Evolutionary conservation across 1,284 basidiomycete species (phyloP), one percentile per base, ranked within the genome.

Genomic region (Cryptococcus sp.): DNA sequence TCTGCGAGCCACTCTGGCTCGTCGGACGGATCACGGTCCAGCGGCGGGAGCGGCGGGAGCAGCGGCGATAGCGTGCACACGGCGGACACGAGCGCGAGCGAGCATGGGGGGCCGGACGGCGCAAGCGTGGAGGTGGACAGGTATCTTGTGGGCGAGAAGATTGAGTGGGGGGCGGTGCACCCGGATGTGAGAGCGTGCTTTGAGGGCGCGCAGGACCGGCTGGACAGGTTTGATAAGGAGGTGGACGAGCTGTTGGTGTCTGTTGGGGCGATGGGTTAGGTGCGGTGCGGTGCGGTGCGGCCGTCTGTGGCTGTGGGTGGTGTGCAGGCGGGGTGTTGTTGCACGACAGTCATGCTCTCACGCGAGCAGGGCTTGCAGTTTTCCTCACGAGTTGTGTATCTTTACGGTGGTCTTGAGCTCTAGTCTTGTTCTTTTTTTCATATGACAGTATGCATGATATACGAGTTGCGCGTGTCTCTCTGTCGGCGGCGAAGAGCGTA

Each of bases 191-290:
- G 83, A 67, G 45, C 20, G 24, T 46, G 45, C 23, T 91, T 87
- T 72, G 82, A 82, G 11, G 81, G 82, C 54, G 80, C 85, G 13
- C 85, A 88, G 71, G 85, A 83, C 66, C 83, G 85, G 63, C 71
- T 94, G 65, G 87, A 91, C 56, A 87, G 87, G 48, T 84, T 90
- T 42, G 77, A 78, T 60, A 85, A 84, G 68, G 84, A 87, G 63
- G 73, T 94, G 61, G 87, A 90, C 60, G 87, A 88, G 46, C 82
- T 91, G 78, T 60, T 79, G 23, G 63, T 63, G 15, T 35, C 49
- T n/a, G 52, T 67, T 3, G 53, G 53, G 13, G 52, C 21, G 23
- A 24, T 54, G 47, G 51, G 38, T 33, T 4, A 33, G 5, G 9
- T 33, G 28, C 28, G 28, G 28, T 4, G 28, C 9, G 28, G 28